phyloP scores from a whole-genome alignment of 345 rosid species.

The Ailanthus altissimus region DNA sequence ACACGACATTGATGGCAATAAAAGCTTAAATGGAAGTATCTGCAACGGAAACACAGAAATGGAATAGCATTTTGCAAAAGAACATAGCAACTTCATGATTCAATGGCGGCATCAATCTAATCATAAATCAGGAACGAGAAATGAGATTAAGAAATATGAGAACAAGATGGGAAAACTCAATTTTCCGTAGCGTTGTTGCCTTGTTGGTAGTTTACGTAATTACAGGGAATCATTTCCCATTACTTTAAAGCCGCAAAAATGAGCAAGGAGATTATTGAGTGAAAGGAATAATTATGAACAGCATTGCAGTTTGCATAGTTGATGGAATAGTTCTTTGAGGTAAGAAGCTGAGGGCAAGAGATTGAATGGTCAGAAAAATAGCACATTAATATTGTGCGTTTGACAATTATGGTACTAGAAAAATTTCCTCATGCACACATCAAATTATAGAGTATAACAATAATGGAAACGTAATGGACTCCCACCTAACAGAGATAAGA shows the following conservation, averaged over 20 bases:
- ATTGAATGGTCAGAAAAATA: constrained; percentile 32
- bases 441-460: constrained; percentile 31
- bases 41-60: constrained; percentile 2
- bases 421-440: constrained; percentile 24
- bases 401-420: constrained; percentile 28
- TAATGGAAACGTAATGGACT: constrained; percentile 32
- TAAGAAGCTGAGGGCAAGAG: constrained; percentile 32
- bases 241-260: background rate
- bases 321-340: constrained; percentile 21
- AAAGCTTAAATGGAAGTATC: background rate
- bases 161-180: constrained; percentile 13
- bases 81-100: background rate
- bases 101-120: constrained; percentile 8
- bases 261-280: constrained; percentile 18
- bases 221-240: constrained; percentile 4
- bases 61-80: background rate
- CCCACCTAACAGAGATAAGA: constrained; percentile 38
- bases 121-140: constrained; percentile 4
- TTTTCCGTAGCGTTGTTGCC: constrained; percentile 8
- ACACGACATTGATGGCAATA: background rate
- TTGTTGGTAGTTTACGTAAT: constrained; percentile 4
- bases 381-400: constrained; percentile 30
- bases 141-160: constrained; percentile 16
- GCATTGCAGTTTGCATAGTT: constrained; percentile 15
- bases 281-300: constrained; percentile 25